Evolutionary conservation across 2,329 filamentous ascomycete species (phyloP).

Genomic region (Xylariaceae sp.): DNA sequence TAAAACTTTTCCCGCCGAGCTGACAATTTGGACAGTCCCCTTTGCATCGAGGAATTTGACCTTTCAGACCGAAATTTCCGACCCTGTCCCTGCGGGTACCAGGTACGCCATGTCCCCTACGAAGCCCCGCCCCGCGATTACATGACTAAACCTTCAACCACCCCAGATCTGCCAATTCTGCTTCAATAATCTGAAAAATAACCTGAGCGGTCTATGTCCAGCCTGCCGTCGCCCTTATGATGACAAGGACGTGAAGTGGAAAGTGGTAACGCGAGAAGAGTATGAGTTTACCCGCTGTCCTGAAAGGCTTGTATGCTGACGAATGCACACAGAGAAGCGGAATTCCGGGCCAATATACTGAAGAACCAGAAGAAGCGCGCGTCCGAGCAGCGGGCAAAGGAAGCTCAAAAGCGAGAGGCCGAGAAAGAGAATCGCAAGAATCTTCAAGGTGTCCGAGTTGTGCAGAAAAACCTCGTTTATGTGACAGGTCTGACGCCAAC

Average conservation of each 20-base stretch:
- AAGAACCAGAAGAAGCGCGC: conserved; percentile 93
- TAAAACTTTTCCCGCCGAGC: conserved; percentile 15
- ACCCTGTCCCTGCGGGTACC: conserved; percentile 95
- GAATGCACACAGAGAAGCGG: conserved; percentile 53
- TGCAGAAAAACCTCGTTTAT: conserved; percentile 98
- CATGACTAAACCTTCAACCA: conserved; percentile 12
- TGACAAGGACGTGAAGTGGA: conserved; percentile 95
- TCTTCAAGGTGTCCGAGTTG: conserved; percentile 86
- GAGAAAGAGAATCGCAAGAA: conserved; percentile 96
- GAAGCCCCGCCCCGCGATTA: conserved; percentile 8
- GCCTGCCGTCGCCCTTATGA: conserved; percentile 94
- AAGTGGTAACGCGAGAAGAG: conserved; percentile 92
- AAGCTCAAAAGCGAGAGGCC: conserved; percentile 91
- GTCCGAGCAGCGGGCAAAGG: conserved; percentile 78
- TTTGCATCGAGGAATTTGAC: conserved; percentile 98
- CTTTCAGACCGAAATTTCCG: conserved; percentile 95
- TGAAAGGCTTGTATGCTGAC: conserved; percentile 19
- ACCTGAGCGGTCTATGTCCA: conserved; percentile 96
- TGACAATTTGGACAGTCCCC: conserved; percentile 57
- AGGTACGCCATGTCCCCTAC: conserved; percentile 54
- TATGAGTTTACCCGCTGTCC: conserved; percentile 42
- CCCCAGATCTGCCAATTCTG: conserved; percentile 95
- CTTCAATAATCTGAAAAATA: conserved; percentile 98
- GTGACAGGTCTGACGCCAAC: conserved; percentile 91
- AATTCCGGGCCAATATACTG: conserved; percentile 71